Percentiles rank a stretch among this genome's conserved stretches.
phyloP scores from a whole-genome alignment of 805 yeast genomes.

The Jamesozyma lodderae region DNA sequence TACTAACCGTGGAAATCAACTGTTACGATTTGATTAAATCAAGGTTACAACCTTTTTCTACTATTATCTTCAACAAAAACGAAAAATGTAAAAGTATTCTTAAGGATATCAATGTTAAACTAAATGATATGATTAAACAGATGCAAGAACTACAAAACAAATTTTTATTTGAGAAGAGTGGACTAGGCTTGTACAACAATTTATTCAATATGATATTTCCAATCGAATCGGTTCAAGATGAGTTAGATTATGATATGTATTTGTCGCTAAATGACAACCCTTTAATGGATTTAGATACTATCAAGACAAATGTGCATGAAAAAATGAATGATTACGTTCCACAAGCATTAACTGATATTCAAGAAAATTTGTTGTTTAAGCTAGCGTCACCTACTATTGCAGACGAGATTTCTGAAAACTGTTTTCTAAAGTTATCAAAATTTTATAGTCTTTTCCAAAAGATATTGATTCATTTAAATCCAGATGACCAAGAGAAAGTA shows the following conservation, averaged over 20 bases:
- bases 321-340: conserved; percentile 40
- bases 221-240: conserved; percentile 39
- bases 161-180: conserved; percentile 42
- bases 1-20: conserved; percentile 43
- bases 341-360: conserved; percentile 50
- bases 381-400: conserved; percentile 56
- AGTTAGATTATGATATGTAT: conserved; percentile 54
- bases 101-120: conserved; percentile 28
- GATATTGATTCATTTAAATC: conserved; percentile 28
- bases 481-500: conserved; percentile 10
- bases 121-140: conserved; percentile 17
- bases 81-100: conserved; percentile 18
- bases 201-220: conserved; percentile 67
- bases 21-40: conserved; percentile 54
- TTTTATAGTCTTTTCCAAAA: conserved; percentile 33
- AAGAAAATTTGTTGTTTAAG: conserved; percentile 45
- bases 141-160: conserved; percentile 40
- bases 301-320: conserved; percentile 39
- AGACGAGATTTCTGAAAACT: conserved; percentile 42
- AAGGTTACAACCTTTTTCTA: conserved; percentile 35
- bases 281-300: conserved; percentile 34
- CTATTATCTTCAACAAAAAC: conserved; percentile 25
- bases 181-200: conserved; percentile 50
- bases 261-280: conserved; percentile 56
- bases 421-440: conserved; percentile 41